phyloP scores from a whole-genome alignment of 192 early-diverging fungal species.

The Backusella tarrabulga region DNA sequence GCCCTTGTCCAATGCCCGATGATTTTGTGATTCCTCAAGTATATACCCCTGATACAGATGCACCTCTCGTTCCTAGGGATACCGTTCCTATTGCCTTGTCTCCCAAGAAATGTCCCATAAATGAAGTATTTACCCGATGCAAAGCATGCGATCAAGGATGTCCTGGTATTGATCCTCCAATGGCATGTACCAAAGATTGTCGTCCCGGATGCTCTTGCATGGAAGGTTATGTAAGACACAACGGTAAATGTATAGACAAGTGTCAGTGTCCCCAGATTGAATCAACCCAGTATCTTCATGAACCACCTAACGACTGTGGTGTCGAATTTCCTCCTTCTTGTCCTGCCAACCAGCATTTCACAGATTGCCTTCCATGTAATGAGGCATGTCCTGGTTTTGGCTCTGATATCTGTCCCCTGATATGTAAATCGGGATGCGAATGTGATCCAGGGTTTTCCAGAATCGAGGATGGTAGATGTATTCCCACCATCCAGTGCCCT shows the following conservation, averaged over 20 bases:
- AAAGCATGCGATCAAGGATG: not conserved
- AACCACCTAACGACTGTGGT: not conserved
- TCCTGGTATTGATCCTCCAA: not conserved
- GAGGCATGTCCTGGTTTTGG: not conserved
- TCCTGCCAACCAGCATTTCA: not conserved
- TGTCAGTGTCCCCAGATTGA: not conserved
- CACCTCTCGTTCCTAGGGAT: not conserved
- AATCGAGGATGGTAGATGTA: not conserved
- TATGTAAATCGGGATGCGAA: not conserved
- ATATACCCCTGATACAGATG: not conserved
- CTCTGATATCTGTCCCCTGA: not conserved
- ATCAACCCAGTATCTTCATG: not conserved
- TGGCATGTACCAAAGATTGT: not conserved
- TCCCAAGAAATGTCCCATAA: not conserved
- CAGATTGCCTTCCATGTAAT: not conserved
- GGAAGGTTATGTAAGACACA: not conserved
- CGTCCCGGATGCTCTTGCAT: not conserved
- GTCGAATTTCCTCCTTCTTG: not conserved
- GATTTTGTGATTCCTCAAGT: not conserved
- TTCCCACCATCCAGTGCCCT: not conserved
- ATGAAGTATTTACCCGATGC: not conserved
- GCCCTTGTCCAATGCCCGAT: not conserved
- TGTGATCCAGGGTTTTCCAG: not conserved
- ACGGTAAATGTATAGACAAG: not conserved
- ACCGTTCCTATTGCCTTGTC: not conserved